Percentiles rank a stretch among this genome's conserved stretches.
Conservation (phyloP, 2,329 filamentous ascomycete genomes). For the Endocalyx cinctus region DNA sequence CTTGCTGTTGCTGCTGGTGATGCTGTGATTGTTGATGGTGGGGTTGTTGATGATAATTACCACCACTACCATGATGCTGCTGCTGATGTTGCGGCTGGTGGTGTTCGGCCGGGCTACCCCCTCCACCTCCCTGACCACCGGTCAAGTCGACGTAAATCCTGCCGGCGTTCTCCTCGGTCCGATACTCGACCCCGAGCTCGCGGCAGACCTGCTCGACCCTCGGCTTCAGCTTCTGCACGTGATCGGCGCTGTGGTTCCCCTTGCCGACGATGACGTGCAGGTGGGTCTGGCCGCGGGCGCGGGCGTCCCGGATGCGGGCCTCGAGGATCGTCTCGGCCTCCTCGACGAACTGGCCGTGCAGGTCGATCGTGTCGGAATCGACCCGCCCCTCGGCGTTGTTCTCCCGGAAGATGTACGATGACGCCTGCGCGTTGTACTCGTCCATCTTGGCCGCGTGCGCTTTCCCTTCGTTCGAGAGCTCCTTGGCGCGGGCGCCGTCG, state of each 20-base stretch:
- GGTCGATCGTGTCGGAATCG: constrained; percentile 77
- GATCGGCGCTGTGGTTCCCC: constrained; percentile 77
- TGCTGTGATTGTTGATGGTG: constrained; percentile 38
- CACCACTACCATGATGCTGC: constrained; percentile 29
- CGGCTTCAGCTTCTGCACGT: constrained; percentile 95
- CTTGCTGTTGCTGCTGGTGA: constrained; percentile 43
- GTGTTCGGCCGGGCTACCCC: constrained; percentile 44
- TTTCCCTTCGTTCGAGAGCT: constrained; percentile 77
- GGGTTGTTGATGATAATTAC: constrained; percentile 33
- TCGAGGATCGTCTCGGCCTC: constrained; percentile 91
- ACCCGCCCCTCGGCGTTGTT: constrained; percentile 81
- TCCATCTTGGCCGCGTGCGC: constrained; percentile 79
- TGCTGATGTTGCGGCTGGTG: constrained; percentile 28
- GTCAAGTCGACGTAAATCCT: constrained; percentile 84
- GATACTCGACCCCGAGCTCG: constrained; percentile 76
- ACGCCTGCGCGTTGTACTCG: constrained; percentile 83
- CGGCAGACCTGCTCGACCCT: constrained; percentile 81
- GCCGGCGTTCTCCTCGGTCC: constrained; percentile 82
- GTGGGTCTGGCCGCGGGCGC: constrained; percentile 68
- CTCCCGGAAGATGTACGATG: constrained; percentile 90
- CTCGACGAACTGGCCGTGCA: constrained; percentile 92
- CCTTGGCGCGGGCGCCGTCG: constrained; percentile 78
- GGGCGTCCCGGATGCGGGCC: constrained; percentile 75
- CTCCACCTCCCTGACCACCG: constrained; percentile 69
- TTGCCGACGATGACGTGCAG: constrained; percentile 95